A percentile compares a stretch with the other conserved stretches of the same genome.
These are phyloP conservation scores for Saturnispora diversa DNA, from an alignment of 805 yeast genomes.

Conservation along the genomic window DNA sequence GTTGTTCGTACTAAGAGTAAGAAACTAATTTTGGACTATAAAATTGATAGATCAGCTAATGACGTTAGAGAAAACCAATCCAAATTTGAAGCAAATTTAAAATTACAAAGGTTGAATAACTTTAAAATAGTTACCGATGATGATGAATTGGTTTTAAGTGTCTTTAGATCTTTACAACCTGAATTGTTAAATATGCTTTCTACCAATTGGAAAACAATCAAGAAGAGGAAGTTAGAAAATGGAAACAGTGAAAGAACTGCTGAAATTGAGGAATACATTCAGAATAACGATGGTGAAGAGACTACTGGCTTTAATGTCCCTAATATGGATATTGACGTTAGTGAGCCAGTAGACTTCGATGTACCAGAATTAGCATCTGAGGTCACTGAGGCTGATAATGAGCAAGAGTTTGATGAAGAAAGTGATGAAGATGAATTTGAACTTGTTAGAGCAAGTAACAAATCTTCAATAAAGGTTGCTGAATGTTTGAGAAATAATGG, in stretches of 20 bases:
- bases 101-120: neutral
- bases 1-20: constrained; percentile 45
- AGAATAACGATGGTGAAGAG: neutral
- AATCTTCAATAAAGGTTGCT: constrained; percentile 50
- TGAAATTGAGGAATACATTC: neutral
- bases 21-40: constrained; percentile 38
- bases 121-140: neutral
- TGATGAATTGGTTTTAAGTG: neutral
- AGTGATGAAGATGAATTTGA: constrained; percentile 17
- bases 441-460: constrained; percentile 26
- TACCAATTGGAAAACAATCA: constrained; percentile 16
- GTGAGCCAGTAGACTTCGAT: constrained; percentile 1
- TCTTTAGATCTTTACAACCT: constrained; percentile 12
- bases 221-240: constrained; percentile 13
- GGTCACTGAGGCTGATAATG: neutral
- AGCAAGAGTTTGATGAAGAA: constrained; percentile 20
- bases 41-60: constrained; percentile 38
- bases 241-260: neutral
- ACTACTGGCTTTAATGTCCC: constrained; percentile 2
- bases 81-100: constrained; percentile 18
- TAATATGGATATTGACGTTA: neutral
- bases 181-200: constrained; percentile 9
- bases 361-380: constrained; percentile 1
- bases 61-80: constrained; percentile 27
- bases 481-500: constrained; percentile 29